phyloP scores from a whole-genome alignment of 73 alveolate genomes.

The Tetrahymena borealis region DNA sequence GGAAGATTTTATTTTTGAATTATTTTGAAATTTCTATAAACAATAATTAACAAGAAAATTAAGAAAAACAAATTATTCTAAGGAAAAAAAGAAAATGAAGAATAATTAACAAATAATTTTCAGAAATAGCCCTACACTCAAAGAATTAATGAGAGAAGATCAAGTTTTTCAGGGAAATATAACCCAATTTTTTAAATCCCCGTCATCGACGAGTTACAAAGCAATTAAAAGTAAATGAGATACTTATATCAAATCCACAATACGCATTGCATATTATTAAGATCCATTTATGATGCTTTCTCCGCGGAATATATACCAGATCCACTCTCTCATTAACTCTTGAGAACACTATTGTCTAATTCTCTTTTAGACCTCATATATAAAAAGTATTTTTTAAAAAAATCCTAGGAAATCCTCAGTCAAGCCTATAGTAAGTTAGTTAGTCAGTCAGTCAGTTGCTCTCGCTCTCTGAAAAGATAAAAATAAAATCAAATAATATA shows the following conservation, averaged over 20 bases:
- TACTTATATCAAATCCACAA: neutral
- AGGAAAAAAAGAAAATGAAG: neutral
- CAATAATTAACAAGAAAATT: no score
- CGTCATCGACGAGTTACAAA: neutral
- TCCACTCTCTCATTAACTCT: neutral
- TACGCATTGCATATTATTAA: neutral
- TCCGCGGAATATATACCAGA: constrained; percentile 3
- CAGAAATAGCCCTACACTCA: neutral
- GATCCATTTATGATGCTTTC: neutral
- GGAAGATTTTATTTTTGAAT: no score
- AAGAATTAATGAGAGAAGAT: neutral
- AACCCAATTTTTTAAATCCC: neutral
- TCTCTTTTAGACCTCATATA: neutral
- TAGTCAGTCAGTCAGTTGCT: neutral
- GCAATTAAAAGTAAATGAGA: neutral
- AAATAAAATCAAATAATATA: neutral
- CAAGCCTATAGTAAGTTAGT: neutral
- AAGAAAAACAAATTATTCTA: no score
- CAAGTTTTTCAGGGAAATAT: neutral
- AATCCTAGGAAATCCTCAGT: neutral
- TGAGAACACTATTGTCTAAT: neutral
- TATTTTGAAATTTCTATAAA: no score
- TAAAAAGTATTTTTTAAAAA: neutral
- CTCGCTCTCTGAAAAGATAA: neutral
- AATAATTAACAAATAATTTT: neutral